Conservation (phyloP, 208 protist genomes). For the Angomonas ambiguus region DNA sequence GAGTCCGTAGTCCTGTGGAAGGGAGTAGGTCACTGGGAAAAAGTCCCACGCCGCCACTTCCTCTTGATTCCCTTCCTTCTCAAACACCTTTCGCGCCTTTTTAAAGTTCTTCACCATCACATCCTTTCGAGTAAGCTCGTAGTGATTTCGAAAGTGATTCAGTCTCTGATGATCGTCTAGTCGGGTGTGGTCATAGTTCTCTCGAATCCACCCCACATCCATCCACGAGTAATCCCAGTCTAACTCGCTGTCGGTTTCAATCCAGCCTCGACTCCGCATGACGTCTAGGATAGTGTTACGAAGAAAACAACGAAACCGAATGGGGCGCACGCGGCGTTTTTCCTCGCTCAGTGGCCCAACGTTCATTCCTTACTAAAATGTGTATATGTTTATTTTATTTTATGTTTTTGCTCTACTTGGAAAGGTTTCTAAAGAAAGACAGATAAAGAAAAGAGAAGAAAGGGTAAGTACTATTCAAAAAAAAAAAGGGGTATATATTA, state of each 20-base stretch:
- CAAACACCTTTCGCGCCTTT: constrained; percentile 81
- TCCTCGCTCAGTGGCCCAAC: constrained; percentile 21
- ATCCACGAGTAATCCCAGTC: constrained; percentile 94
- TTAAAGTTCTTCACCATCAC: constrained; percentile 96
- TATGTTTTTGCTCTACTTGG: neutral
- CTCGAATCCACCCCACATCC: constrained; percentile 91
- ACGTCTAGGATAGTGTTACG: constrained; percentile 90
- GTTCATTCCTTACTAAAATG: no score
- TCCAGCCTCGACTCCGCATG: constrained; percentile 89
- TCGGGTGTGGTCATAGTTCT: constrained; percentile 86
- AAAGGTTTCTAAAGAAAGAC: neutral
- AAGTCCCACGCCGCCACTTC: constrained; percentile 91
- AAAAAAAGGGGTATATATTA: neutral
- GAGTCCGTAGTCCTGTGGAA: constrained; percentile 94
- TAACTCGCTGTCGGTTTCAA: constrained; percentile 87
- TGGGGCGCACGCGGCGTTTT: constrained; percentile 35
- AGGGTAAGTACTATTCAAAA: neutral
- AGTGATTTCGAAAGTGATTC: constrained; percentile 97
- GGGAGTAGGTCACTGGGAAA: constrained; percentile 91
- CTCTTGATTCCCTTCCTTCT: constrained; percentile 79
- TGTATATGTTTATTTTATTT: neutral
- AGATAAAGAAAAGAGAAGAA: constrained; percentile 1
- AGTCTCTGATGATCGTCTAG: constrained; percentile 85
- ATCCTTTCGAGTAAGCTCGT: constrained; percentile 96
- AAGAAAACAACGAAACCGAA: constrained; percentile 83